These are phyloP conservation scores for Scheffersomyces illinoinensis DNA, from an alignment of 1,139 yeast species.

Conservation along the genomic window DNA sequence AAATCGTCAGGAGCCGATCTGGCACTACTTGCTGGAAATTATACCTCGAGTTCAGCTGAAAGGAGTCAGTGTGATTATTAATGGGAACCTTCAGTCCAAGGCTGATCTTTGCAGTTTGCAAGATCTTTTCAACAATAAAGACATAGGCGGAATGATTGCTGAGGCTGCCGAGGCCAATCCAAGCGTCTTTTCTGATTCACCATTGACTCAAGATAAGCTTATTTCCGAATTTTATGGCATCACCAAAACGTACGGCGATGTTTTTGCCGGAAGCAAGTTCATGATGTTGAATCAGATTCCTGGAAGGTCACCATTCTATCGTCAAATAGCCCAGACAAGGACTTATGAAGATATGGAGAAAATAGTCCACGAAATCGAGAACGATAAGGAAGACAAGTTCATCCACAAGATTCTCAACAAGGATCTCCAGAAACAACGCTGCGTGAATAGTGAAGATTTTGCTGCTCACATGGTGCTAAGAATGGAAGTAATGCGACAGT, in stretches of 20 bases:
- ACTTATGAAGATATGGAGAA: constrained; percentile 48
- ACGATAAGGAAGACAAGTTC: constrained; percentile 28
- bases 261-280: constrained; percentile 73
- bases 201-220: constrained; percentile 56
- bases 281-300: constrained; percentile 78
- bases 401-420: constrained; percentile 30
- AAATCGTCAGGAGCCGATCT: constrained; percentile 77
- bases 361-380: constrained; percentile 23
- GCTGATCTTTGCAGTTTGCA: constrained; percentile 58
- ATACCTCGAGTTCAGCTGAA: constrained; percentile 61
- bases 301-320: constrained; percentile 68
- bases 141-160: constrained; percentile 89
- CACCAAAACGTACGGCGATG: constrained; percentile 36
- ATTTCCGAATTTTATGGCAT: constrained; percentile 57
- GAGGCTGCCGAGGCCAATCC: constrained; percentile 88
- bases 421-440: constrained; percentile 34
- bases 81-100: constrained; percentile 69
- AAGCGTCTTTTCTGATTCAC: constrained; percentile 59
- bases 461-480: constrained; percentile 10
- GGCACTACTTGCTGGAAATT: constrained; percentile 64
- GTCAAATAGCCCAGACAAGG: constrained; percentile 56
- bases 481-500: constrained; percentile 10
- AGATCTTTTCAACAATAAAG: constrained; percentile 49
- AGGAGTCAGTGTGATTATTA: constrained; percentile 71
- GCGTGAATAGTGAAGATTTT: constrained; percentile 21